A percentile compares a stretch with the other conserved stretches of the same genome.
Evolutionary conservation across 495 filamentous ascomycete genomes (phyloP).

Genomic region (Penicillium coffeae): DNA sequence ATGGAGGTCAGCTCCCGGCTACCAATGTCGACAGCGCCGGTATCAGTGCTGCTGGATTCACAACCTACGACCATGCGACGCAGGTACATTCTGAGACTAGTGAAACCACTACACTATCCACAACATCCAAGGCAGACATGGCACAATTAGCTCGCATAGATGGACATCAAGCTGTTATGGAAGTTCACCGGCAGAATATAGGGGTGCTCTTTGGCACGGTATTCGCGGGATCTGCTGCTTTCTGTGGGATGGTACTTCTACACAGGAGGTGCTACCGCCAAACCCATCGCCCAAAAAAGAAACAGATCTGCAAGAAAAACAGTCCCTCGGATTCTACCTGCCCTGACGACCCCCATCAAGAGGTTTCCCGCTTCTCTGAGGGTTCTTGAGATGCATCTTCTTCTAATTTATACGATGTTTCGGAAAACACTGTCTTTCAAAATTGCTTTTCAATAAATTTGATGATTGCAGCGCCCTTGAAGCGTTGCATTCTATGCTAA

Average conservation of each 20-base stretch:
- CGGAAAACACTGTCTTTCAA: no score
- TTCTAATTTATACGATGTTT: no score
- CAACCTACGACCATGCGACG: neutral
- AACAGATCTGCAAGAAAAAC: constrained; percentile 4
- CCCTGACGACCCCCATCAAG: constrained; percentile 1
- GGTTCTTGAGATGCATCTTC: neutral
- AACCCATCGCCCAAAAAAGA: neutral
- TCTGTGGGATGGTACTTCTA: neutral
- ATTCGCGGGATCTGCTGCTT: neutral
- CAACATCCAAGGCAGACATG: neutral
- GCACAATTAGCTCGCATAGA: neutral
- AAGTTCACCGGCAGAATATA: neutral
- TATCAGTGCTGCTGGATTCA: no score
- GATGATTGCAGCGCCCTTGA: no score
- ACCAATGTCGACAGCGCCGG: no score
- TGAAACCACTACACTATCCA: neutral
- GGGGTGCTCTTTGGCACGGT: neutral
- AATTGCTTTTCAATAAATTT: no score
- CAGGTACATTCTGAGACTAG: neutral
- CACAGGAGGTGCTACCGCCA: neutral
- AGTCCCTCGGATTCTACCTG: neutral
- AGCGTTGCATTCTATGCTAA: no score
- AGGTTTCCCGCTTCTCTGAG: neutral
- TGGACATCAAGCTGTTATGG: neutral
- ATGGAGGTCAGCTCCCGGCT: no score